Conservation (phyloP, 2,329 filamentous ascomycete species). For the Cryphonectria parasitica region DNA sequence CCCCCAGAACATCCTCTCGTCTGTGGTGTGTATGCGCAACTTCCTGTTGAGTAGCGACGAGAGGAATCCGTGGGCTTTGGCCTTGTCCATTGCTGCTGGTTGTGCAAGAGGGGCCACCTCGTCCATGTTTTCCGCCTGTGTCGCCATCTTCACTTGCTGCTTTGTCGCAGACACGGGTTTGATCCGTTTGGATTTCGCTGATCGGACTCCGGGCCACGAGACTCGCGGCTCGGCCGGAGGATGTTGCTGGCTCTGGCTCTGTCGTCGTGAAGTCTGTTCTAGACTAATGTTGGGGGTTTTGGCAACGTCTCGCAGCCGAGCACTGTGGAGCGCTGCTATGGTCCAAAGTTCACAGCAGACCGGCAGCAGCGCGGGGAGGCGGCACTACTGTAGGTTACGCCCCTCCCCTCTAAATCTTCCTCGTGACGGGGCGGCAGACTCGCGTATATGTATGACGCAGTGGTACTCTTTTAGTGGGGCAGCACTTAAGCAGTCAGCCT, state of each 20-base stretch:
- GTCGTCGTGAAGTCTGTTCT: background rate
- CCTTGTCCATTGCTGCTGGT: constrained; percentile 47
- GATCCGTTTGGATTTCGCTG: background rate
- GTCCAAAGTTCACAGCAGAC: background rate
- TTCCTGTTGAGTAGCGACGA: constrained; percentile 74
- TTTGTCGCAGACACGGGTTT: background rate
- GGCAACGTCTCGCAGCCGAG: background rate
- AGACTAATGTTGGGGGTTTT: background rate
- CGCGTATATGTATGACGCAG: constrained; percentile 28
- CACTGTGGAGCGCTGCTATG: background rate
- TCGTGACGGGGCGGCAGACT: constrained; percentile 30
- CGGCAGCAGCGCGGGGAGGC: background rate
- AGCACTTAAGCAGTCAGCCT: background rate
- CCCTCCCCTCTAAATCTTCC: background rate
- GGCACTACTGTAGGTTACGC: background rate
- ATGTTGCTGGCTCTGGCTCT: background rate
- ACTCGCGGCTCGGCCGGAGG: background rate
- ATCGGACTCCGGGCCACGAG: background rate
- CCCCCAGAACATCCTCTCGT: constrained; percentile 87
- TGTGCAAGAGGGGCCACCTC: background rate
- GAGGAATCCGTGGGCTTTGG: constrained; percentile 60
- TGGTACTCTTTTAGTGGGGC: constrained; percentile 10
- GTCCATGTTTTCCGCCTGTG: background rate
- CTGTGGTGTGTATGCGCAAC: constrained; percentile 77
- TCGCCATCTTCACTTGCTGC: background rate